These are phyloP conservation scores for Diatrype stigma DNA, from an alignment of 2,329 filamentous ascomycete species.

Conservation along the genomic window DNA sequence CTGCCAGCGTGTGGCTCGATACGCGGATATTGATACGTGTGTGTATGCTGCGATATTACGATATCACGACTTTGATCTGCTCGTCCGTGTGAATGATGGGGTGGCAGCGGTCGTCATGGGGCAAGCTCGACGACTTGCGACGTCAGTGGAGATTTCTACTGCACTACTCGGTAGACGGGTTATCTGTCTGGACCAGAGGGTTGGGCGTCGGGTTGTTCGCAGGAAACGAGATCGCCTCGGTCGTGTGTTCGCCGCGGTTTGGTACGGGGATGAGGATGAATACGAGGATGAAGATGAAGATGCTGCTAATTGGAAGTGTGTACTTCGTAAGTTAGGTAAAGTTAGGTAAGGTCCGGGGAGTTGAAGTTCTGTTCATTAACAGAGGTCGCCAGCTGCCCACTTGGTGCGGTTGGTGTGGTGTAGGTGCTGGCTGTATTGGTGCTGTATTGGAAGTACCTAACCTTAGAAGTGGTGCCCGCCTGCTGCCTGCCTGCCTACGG, in stretches of 20 bases:
- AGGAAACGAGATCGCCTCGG: neutral
- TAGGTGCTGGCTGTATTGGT: no score
- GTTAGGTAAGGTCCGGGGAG: neutral
- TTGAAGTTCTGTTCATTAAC: neutral
- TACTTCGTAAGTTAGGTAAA: neutral
- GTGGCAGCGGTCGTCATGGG: conserved; percentile 10
- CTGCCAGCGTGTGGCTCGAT: neutral
- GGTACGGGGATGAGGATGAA: no score
- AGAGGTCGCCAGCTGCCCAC: neutral
- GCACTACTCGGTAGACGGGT: no score
- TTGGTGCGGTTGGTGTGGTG: no score
- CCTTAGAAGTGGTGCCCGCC: no score
- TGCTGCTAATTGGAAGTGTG: neutral
- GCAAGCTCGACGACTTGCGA: conserved; percentile 1
- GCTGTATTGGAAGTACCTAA: no score
- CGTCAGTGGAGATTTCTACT: neutral
- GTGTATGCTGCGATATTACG: no score
- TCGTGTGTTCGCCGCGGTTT: neutral
- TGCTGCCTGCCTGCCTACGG: no score
- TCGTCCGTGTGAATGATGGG: conserved; percentile 8
- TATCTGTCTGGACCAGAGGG: neutral
- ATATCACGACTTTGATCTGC: conserved; percentile 8
- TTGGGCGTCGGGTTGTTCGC: neutral
- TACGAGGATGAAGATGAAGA: neutral
- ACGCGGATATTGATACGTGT: neutral